A percentile compares a stretch with the other conserved stretches of the same genome.
These are phyloP conservation scores for Ambrosiella xylebori DNA, from an alignment of 2,329 filamentous ascomycete species.

Conservation along the genomic window DNA sequence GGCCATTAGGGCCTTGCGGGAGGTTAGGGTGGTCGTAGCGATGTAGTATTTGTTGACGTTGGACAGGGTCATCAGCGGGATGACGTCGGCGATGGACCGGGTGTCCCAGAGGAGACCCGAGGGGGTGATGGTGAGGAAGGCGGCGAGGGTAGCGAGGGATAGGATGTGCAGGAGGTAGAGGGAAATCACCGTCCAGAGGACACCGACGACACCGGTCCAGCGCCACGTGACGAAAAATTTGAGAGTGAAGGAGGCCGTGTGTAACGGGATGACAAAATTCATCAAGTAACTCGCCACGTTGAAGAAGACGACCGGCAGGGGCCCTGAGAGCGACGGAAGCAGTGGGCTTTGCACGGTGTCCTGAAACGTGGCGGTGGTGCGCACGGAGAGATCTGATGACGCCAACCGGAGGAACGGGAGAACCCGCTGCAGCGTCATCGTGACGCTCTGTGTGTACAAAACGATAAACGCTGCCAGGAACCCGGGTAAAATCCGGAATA, in stretches of 20 bases:
- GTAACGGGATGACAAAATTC: constrained; percentile 64
- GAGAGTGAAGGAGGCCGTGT: constrained; percentile 58
- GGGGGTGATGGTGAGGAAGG: constrained; percentile 45
- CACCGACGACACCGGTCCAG: constrained; percentile 62
- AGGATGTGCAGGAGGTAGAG: constrained; percentile 53
- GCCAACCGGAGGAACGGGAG: constrained; percentile 67
- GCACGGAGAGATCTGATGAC: constrained; percentile 38
- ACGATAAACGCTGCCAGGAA: constrained; percentile 54
- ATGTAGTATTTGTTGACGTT: constrained; percentile 61
- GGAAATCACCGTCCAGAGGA: constrained; percentile 61
- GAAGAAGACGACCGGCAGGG: constrained; percentile 48
- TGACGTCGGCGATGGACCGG: constrained; percentile 62
- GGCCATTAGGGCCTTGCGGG: constrained; percentile 32
- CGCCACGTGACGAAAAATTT: constrained; percentile 45
- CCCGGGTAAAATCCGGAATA: constrained; percentile 74
- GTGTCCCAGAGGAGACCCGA: constrained; percentile 80
- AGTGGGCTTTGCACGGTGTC: constrained; percentile 52
- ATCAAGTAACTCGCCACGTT: constrained; percentile 59
- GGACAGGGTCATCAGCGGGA: constrained; percentile 61
- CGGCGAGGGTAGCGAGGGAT: constrained; percentile 38
- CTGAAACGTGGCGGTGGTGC: constrained; percentile 50
- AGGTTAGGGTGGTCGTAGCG: constrained; percentile 44
- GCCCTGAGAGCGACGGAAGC: constrained; percentile 40
- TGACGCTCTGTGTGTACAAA: constrained; percentile 60
- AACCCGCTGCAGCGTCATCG: constrained; percentile 56